Evolutionary conservation across 2,329 filamentous ascomycete species (phyloP), one percentile per base, ranked within the genome.

Genomic region (Arthrinium phaeospermum): DNA sequence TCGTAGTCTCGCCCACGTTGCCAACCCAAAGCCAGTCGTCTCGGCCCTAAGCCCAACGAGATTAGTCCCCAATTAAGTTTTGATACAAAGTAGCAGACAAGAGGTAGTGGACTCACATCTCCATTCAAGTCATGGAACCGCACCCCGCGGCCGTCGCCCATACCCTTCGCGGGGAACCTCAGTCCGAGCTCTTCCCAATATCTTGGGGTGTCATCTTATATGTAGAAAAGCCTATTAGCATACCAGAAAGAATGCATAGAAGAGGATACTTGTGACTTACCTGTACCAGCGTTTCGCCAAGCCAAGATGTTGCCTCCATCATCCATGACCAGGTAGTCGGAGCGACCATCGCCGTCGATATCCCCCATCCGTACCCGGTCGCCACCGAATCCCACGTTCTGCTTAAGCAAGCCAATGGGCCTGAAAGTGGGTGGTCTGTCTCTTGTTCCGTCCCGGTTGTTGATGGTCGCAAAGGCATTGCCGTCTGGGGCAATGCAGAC

Each of bases 121-220:
- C 76, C 75, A 30, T 76, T 77, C 51, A 79, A 74, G 34, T 80
- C 78, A 4, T 74, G 73, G 34, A 78, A 76, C 1, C 73, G 74
- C 7, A 79, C 68, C 0, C 77, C 78, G 19, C 45, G 30, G 12
- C 75, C 45, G 44, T 78, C 73, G 0, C 77, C 75, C 72, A 77
- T 77, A 1, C 70, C 71, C 47, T 77, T 74, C 16, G 57, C 72
- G 4, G 71, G 71, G 61, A 78, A 80, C 3, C 73, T 69, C 24
- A 72, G 14, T 4, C 75, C 79, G 46, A 84, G 75, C 0, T 74
- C 70, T 72, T 84, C 80, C 80, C 81, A 84, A 73, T 79, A 82
- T 0, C 73, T 73, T 0, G 81, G 79, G 2, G 69, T 73, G 5
- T 81, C 75, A 1, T 76, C 57, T 64, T 41, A 10, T 13, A 8